phyloP scores from a whole-genome alignment of 1,139 yeast species.

The Magnusiomyces fungicola region DNA sequence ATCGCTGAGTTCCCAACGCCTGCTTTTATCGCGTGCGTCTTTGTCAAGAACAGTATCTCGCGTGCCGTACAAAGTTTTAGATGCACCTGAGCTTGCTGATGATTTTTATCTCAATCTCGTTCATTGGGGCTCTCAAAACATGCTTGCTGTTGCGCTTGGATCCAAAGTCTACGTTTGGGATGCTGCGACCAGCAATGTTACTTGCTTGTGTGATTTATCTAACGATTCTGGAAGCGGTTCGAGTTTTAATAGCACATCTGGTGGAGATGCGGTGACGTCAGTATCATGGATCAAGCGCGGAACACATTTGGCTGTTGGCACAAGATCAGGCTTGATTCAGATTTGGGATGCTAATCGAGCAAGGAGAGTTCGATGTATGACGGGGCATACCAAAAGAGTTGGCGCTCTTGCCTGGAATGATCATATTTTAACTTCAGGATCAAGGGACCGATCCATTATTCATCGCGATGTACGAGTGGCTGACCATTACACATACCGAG shows the following conservation, averaged over 20 bases:
- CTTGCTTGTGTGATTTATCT: constrained; percentile 65
- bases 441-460: constrained; percentile 73
- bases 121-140: constrained; percentile 92
- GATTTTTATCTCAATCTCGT: constrained; percentile 87
- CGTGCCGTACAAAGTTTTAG: constrained; percentile 87
- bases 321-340: constrained; percentile 78
- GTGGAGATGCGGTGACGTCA: constrained; percentile 61
- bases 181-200: constrained; percentile 78
- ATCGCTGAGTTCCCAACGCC: constrained; percentile 75
- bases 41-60: constrained; percentile 70
- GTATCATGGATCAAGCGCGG: constrained; percentile 81
- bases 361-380: constrained; percentile 81
- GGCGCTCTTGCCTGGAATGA: constrained; percentile 93
- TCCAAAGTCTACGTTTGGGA: constrained; percentile 88
- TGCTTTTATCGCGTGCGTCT: constrained; percentile 74
- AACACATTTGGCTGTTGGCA: constrained; percentile 89
- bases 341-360: constrained; percentile 91
- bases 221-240: constrained; percentile 26
- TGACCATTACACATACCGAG: constrained; percentile 65
- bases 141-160: constrained; percentile 86
- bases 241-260: neutral
- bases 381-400: constrained; percentile 82
- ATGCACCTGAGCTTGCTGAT: constrained; percentile 93
- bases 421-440: constrained; percentile 80
- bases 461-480: constrained; percentile 90